Conservation (phyloP, 768 basidiomycete species). For the Sporobolomyces roseus region DNA sequence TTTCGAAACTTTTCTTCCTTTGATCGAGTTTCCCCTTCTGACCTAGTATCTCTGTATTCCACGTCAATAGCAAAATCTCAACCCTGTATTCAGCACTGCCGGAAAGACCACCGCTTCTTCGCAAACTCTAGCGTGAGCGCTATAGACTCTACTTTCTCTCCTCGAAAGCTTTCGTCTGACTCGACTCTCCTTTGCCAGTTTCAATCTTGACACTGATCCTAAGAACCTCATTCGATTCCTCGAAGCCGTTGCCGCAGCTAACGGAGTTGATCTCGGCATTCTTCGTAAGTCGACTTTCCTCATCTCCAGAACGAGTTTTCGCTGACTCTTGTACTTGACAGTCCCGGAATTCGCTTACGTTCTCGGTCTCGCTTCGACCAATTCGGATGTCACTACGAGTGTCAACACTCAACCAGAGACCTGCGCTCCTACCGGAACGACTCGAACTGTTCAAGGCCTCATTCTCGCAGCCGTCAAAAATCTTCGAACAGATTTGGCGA, state of each 20-base stretch:
- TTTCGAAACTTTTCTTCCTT: not conserved
- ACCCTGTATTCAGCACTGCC: conserved; percentile 57
- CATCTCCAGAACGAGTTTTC: not conserved
- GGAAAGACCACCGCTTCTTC: conserved; percentile 63
- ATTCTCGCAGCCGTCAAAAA: conserved; percentile 63
- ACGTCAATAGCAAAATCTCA: conserved; percentile 19
- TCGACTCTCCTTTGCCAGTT: conserved; percentile 30
- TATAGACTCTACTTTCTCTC: not conserved
- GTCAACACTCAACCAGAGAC: conserved; percentile 55
- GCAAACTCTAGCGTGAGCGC: conserved; percentile 52
- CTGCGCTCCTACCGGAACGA: conserved; percentile 57
- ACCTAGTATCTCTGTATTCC: not conserved
- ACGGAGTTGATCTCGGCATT: conserved; percentile 60
- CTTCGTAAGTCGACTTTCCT: conserved; percentile 27
- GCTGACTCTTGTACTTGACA: conserved; percentile 54
- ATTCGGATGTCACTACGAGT: conserved; percentile 53
- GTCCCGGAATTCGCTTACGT: conserved; percentile 28
- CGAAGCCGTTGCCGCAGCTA: conserved; percentile 55
- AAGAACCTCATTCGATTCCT: conserved; percentile 61
- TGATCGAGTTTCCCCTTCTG: not conserved
- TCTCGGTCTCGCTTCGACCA: conserved; percentile 28
- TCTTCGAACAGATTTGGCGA: conserved; percentile 56
- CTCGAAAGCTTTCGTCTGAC: no score
- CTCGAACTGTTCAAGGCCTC: conserved; percentile 61
- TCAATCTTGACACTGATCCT: conserved; percentile 65